phyloP scores from a whole-genome alignment of 1,284 basidiomycete species.

The Trametes pubescens region DNA sequence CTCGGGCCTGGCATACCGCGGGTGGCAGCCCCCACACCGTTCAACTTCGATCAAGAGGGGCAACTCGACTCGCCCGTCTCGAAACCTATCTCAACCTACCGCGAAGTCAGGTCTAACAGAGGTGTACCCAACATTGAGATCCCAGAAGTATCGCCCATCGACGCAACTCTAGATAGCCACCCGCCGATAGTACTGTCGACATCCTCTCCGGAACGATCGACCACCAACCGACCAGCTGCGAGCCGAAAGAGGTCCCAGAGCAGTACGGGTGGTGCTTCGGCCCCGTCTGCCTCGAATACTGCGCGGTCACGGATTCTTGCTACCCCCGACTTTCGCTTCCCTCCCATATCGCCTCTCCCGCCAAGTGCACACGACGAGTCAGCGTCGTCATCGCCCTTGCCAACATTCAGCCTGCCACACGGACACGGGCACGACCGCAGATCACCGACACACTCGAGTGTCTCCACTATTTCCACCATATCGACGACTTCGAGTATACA shows the following conservation, averaged over 20 bases:
- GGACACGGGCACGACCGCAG: constrained; percentile 41
- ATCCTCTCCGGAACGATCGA: constrained; percentile 39
- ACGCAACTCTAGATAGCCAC: constrained; percentile 24
- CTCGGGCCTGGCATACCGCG: constrained; percentile 42
- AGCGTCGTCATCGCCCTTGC: constrained; percentile 22
- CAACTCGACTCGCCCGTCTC: constrained; percentile 2
- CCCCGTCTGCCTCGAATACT: constrained; percentile 29
- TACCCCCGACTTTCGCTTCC: constrained; percentile 54
- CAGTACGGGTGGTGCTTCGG: constrained; percentile 44
- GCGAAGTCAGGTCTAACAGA: constrained; percentile 50
- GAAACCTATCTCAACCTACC: constrained; percentile 39
- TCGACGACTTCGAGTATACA: constrained; percentile 47
- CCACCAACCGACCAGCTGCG: constrained; percentile 34
- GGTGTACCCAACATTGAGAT: constrained; percentile 53
- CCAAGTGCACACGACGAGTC: constrained; percentile 13
- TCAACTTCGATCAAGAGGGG: constrained; percentile 12
- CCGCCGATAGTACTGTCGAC: constrained; percentile 37
- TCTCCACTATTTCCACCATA: constrained; percentile 42
- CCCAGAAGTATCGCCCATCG: constrained; percentile 35
- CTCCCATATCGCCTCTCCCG: constrained; percentile 38
- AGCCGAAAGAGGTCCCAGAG: constrained; percentile 55
- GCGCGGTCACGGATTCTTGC: constrained; percentile 49
- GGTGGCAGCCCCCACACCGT: constrained; percentile 19
- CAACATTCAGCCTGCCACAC: constrained; percentile 32
- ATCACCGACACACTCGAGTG: constrained; percentile 48